A percentile compares a stretch with the other conserved stretches of the same genome.
These are phyloP conservation scores for Dysphania ambrosioides DNA, from an alignment of 148 eudicot species.

Conservation along the genomic window DNA sequence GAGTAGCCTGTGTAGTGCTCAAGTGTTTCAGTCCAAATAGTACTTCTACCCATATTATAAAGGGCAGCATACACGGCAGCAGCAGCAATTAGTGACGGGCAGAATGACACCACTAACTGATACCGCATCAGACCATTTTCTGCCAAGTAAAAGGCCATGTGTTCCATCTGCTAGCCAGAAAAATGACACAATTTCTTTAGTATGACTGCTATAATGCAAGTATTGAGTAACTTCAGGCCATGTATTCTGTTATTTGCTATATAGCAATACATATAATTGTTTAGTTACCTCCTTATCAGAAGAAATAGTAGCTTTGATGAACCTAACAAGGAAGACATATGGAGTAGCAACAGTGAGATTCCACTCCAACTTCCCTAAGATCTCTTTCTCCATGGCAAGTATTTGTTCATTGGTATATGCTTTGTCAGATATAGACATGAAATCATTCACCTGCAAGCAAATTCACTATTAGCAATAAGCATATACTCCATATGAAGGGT, in stretches of 20 bases:
- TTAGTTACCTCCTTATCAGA: conserved; percentile 54
- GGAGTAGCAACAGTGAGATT: conserved; percentile 83
- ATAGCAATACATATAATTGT: too few relatives aligned
- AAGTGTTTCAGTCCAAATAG: conserved; percentile 65
- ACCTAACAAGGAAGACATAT: conserved; percentile 73
- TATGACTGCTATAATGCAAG: too few relatives aligned
- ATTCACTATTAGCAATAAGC: neutral
- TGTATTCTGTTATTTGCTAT: too few relatives aligned
- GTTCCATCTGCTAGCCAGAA: conserved; percentile 54
- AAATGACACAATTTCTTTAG: neutral
- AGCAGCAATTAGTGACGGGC: conserved; percentile 72
- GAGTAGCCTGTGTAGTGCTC: conserved; percentile 65
- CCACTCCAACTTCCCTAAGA: conserved; percentile 69
- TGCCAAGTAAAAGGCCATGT: conserved; percentile 64
- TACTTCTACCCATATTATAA: conserved; percentile 46
- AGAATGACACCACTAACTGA: conserved; percentile 30
- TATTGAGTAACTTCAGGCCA: too few relatives aligned
- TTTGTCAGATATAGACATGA: conserved; percentile 59
- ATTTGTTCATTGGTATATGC: conserved; percentile 61
- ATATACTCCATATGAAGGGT: neutral
- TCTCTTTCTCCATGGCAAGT: conserved; percentile 72
- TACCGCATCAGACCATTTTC: conserved; percentile 65
- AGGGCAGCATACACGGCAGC: conserved; percentile 67
- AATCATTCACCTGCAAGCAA: conserved; percentile 58
- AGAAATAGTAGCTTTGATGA: conserved; percentile 66